A percentile compares a stretch with the other conserved stretches of the same genome.
Evolutionary conservation across 768 basidiomycete genomes (phyloP).

Genomic region (Auricularia heimuer): DNA sequence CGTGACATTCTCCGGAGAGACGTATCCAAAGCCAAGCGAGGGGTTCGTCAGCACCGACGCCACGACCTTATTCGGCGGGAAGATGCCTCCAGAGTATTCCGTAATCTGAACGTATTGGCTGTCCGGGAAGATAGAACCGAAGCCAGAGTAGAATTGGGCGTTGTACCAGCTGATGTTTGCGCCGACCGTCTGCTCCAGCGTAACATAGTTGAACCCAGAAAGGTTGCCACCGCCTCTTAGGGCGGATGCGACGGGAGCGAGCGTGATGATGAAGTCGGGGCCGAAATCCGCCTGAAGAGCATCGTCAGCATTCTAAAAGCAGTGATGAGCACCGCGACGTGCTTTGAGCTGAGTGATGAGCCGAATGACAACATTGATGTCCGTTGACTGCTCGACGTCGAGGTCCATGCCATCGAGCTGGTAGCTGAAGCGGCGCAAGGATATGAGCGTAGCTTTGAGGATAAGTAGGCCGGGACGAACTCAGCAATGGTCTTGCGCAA

Average conservation of each 20-base stretch:
- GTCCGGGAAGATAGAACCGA: neutral
- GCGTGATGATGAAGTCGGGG: neutral
- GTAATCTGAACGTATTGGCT: neutral
- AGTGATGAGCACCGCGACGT: neutral
- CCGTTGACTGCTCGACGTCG: neutral
- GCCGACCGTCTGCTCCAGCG: neutral
- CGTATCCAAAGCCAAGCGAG: neutral
- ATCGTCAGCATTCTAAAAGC: neutral
- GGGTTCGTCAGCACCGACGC: neutral
- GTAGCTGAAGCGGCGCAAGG: neutral
- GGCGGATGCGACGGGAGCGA: neutral
- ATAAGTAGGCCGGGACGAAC: neutral
- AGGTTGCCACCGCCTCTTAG: neutral
- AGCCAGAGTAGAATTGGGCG: slow-evolving; percentile 1
- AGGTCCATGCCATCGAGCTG: neutral
- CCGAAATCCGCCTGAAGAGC: neutral
- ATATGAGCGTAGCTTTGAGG: neutral
- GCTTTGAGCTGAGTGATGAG: slow-evolving; percentile 1
- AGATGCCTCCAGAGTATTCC: neutral
- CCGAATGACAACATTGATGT: neutral
- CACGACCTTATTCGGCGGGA: neutral
- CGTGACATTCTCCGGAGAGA: neutral
- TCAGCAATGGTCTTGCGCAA: neutral
- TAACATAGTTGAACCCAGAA: neutral
- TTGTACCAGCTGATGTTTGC: slow-evolving; percentile 3